Conservation (phyloP, 2,329 filamentous ascomycete species). For the Drechslerella coelobrocha region DNA sequence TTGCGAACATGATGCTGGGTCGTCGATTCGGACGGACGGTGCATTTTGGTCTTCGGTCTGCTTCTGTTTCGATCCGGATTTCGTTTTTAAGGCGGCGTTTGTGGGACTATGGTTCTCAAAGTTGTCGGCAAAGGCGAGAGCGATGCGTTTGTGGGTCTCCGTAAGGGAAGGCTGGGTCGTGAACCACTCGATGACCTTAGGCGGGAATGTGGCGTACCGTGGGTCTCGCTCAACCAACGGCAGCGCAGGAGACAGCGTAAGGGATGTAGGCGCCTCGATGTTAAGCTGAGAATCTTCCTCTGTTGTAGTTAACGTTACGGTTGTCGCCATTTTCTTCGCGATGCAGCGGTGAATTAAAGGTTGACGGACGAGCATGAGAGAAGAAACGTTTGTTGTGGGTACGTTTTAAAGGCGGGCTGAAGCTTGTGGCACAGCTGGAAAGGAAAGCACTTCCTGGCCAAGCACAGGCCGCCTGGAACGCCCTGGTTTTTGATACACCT, state of each 20-base stretch:
- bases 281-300: conserved; percentile 7
- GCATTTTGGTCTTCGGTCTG: conserved; percentile 1
- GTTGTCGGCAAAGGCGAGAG: conserved; percentile 26
- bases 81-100: not conserved
- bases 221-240: not conserved
- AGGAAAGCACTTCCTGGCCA: not conserved
- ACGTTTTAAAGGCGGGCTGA: not conserved
- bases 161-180: conserved; percentile 8
- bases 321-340: conserved; percentile 20
- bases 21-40: conserved; percentile 13
- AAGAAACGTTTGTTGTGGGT: not conserved
- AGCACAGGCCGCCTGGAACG: not conserved
- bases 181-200: conserved; percentile 32
- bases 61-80: too few species aligned
- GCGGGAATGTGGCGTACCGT: conserved; percentile 11
- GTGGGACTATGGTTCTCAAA: conserved; percentile 18
- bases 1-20: conserved; percentile 15
- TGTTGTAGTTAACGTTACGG: not conserved
- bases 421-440: not conserved
- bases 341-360: not conserved
- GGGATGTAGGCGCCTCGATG: conserved; percentile 4
- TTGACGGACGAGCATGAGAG: not conserved
- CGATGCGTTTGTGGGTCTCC: conserved; percentile 43
- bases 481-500: not conserved
- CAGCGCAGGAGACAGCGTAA: not conserved